A percentile compares a stretch with the other conserved stretches of the same genome.
These are phyloP conservation scores for Scheffersomyces titani DNA, from an alignment of 1,139 yeast genomes.

Conservation along the genomic window DNA sequence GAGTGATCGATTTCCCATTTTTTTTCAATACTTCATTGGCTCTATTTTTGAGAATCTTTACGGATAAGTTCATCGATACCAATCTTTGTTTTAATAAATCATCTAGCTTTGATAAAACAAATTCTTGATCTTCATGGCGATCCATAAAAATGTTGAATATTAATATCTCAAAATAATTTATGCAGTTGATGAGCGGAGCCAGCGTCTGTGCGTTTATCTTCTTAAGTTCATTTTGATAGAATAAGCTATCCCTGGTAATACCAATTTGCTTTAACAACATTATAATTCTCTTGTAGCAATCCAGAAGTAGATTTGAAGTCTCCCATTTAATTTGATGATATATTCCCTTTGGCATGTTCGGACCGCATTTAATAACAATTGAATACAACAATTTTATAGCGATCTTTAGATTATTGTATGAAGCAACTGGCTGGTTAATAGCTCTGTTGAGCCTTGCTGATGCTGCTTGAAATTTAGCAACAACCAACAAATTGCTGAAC, in stretches of 20 bases:
- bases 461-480: conserved; percentile 37
- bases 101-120: not conserved
- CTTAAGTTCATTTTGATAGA: conserved; percentile 49
- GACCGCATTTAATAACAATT: conserved; percentile 35
- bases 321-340: conserved; percentile 35
- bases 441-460: conserved; percentile 23
- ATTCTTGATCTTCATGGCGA: not conserved
- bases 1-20: not conserved
- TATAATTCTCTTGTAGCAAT: conserved; percentile 37
- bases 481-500: conserved; percentile 32
- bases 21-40: not conserved
- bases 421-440: conserved; percentile 17
- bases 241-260: conserved; percentile 52
- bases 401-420: conserved; percentile 34
- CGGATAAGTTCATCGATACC: not conserved
- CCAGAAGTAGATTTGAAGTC: conserved; percentile 31
- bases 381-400: conserved; percentile 45
- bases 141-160: conserved; percentile 15
- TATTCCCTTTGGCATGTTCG: conserved; percentile 21
- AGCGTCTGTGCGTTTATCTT: conserved; percentile 31
- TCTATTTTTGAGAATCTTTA: not conserved
- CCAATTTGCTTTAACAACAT: conserved; percentile 47
- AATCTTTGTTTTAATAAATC: not conserved
- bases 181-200: conserved; percentile 29
- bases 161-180: conserved; percentile 21